Evolutionary conservation across 2,329 filamentous ascomycete species (phyloP), one percentile per base, ranked within the genome.

Genomic region (Blastomyces gilchristii): DNA sequence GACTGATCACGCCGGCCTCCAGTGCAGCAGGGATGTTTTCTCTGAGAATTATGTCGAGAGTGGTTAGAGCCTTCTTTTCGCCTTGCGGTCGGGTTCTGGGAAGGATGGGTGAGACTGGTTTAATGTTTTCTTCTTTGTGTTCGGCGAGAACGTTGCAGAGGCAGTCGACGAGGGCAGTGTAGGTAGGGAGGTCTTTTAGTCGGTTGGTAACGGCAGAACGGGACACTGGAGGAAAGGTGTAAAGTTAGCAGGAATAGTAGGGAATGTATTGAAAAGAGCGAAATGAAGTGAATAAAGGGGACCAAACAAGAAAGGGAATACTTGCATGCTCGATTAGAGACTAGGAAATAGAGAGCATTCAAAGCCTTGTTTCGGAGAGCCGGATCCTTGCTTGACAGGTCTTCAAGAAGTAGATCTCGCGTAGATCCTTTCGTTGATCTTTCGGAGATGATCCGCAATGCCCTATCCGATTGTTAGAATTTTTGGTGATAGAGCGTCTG

Each of bases 1-100:
- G 85, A 65, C 87, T 85, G 49, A 92, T 81, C 65, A 92, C 84
- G 7, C 81, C 81, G 47, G 86, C 85, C 71, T 84, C 76, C 22
- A 91, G 75, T 61, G 81, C 81, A 34, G 80, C 79, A 1, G 81
- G 76, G 22, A 83, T 81, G 67, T 84, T 83, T 65, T 83, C 82
- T 64, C 80, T 81, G n/a, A 87, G 78, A 2, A 91, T 76, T 7
- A 76, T 70, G 68, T 88, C 85, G 67, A 90, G 84, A 28, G 87
- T 80, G 1, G 69, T 70, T 14, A 81, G 66, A 0, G 78, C 74
- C 61, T 76, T 77, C 49, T 70, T 75, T 62, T 81, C 78, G 22
- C 76, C 75, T 1, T 74, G 64, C 0, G 78, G 77, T 34, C 78
- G 71, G 31, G 73, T 75, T 63, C 72, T 73, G 3, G 75, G 76